phyloP scores from a whole-genome alignment of 2,329 filamentous ascomycete genomes.

The Botrytis porri region DNA sequence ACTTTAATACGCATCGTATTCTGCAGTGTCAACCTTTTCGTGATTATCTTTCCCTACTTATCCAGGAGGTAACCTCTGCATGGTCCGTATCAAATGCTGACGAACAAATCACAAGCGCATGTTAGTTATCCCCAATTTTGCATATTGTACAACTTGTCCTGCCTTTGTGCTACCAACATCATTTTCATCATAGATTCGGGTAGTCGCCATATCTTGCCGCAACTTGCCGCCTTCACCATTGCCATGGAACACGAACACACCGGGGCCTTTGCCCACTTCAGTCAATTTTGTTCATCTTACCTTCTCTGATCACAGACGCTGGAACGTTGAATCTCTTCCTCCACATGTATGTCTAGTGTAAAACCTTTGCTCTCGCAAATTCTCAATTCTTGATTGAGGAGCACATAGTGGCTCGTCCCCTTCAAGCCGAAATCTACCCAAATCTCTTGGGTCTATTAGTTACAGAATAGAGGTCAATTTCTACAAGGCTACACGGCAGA shows the following conservation, averaged over 20 bases:
- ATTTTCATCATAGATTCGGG: constrained; percentile 14
- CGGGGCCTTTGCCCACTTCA: constrained; percentile 3
- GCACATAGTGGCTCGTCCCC: constrained; percentile 7
- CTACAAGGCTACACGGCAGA: constrained; percentile 15
- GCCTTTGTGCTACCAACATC: constrained; percentile 6
- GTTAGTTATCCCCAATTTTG: constrained; percentile 5
- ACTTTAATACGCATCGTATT: not conserved
- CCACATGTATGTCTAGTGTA: not conserved
- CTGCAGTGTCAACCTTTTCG: not conserved
- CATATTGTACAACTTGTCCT: constrained; percentile 10
- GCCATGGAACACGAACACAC: constrained; percentile 9
- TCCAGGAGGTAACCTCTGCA: not conserved
- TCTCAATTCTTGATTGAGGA: not conserved
- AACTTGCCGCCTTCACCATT: constrained; percentile 10
- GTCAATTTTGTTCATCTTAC: not conserved
- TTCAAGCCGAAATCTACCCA: not conserved
- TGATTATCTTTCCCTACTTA: not conserved
- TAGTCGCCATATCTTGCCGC: constrained; percentile 14
- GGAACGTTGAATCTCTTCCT: not conserved
- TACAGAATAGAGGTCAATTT: not conserved
- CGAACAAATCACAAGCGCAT: constrained; percentile 1
- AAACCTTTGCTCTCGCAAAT: not conserved
- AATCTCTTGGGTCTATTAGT: not conserved
- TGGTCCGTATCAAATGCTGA: not conserved
- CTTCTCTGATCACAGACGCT: not conserved